phyloP scores from a whole-genome alignment of 345 rosid genomes.

The Boechera retrofracta region DNA sequence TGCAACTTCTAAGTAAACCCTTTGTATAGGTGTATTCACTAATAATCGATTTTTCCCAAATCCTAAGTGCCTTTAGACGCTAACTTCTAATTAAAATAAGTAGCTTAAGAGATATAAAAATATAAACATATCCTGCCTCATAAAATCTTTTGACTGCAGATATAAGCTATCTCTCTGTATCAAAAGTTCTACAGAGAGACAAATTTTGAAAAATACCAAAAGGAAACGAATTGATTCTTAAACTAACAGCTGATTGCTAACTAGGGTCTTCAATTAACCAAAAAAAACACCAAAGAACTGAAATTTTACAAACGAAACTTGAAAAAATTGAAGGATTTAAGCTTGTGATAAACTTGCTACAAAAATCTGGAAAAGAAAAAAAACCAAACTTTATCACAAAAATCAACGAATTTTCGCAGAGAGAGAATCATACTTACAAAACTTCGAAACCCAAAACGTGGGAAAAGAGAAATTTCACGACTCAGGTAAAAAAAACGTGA shows the following conservation, averaged over 20 bases:
- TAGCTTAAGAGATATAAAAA: constrained; percentile 9
- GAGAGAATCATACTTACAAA: constrained; percentile 29
- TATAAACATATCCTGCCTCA: constrained; percentile 5
- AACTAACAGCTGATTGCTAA: constrained; percentile 23
- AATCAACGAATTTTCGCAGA: constrained; percentile 1
- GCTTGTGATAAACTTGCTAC: neutral
- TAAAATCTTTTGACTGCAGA: constrained; percentile 15
- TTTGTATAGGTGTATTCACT: constrained; percentile 27
- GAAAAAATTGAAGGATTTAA: neutral
- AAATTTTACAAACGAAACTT: neutral
- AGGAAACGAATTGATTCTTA: neutral
- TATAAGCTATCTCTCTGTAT: constrained; percentile 36
- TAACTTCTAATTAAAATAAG: constrained; percentile 18
- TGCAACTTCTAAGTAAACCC: constrained; percentile 38
- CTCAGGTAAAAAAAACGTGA: constrained; percentile 25
- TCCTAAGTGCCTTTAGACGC: constrained; percentile 35
- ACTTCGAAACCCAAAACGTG: constrained; percentile 29
- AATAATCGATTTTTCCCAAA: constrained; percentile 7
- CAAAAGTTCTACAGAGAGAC: constrained; percentile 2
- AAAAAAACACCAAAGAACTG: neutral
- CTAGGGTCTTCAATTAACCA: neutral
- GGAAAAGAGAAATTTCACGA: constrained; percentile 2
- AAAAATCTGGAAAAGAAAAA: neutral
- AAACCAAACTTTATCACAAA: neutral
- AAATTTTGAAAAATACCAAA: neutral